Conservation (phyloP, 176 grass and related monocot species). For the Musa acuminata region DNA sequence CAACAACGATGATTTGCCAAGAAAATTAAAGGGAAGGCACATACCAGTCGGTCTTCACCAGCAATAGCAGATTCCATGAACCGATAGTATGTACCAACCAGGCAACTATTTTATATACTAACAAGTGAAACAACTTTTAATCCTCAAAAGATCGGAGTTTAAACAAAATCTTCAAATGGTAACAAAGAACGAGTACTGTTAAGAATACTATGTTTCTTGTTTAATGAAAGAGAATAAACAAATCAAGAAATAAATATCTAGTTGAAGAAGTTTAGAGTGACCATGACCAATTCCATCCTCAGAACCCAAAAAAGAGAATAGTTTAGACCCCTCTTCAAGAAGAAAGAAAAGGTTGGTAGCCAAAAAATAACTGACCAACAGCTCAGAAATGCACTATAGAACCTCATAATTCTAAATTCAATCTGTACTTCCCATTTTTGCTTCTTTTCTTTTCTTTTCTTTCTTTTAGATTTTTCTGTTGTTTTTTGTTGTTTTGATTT, state of each 20-base stretch:
- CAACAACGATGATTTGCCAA: too few species aligned
- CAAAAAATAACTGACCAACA: neutral
- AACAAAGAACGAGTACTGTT: too few species aligned
- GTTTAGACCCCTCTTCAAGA: neutral
- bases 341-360: neutral
- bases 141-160: neutral
- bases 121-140: too few species aligned
- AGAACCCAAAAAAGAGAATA: constrained; percentile 1
- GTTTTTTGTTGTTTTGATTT: neutral
- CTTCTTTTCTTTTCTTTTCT: neutral
- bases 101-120: too few species aligned
- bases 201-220: neutral
- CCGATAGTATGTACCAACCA: too few species aligned
- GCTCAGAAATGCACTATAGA: neutral
- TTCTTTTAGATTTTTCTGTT: neutral
- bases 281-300: neutral
- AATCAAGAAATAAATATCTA: neutral
- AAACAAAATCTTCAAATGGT: neutral
- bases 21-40: too few species aligned
- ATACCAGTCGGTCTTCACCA: too few species aligned
- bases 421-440: neutral
- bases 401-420: neutral
- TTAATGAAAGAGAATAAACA: neutral
- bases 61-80: too few species aligned
- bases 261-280: neutral